Conservation (phyloP, 345 rosid genomes). For the Dovyalis caffra region DNA sequence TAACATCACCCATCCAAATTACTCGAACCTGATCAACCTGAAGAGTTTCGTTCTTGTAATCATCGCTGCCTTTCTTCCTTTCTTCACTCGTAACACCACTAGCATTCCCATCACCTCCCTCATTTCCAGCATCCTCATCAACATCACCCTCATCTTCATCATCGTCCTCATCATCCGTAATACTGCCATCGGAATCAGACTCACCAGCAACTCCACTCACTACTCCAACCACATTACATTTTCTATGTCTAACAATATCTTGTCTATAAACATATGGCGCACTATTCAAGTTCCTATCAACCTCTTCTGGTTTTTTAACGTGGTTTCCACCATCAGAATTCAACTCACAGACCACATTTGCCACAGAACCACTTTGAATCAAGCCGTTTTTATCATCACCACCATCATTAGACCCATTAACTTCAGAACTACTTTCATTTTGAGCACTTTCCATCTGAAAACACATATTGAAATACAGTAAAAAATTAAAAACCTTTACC, state of each 20-base stretch:
- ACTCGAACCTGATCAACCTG: constrained; percentile 82
- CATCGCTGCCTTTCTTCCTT: constrained; percentile 26
- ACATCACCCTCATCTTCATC: constrained; percentile 35
- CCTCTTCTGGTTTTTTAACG: constrained; percentile 30
- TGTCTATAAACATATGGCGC: constrained; percentile 62
- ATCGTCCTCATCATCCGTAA: constrained; percentile 59
- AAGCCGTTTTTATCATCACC: constrained; percentile 19
- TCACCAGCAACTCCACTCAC: constrained; percentile 92
- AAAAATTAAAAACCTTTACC: background rate
- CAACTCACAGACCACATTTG: constrained; percentile 28
- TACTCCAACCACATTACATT: constrained; percentile 59
- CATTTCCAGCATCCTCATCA: constrained; percentile 26
- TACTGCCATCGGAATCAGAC: constrained; percentile 78
- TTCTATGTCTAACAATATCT: constrained; percentile 72
- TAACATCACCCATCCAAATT: constrained; percentile 78
- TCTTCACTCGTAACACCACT: constrained; percentile 22
- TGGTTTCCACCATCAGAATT: constrained; percentile 24
- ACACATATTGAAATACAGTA: constrained; percentile 6
- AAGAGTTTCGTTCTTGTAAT: constrained; percentile 55
- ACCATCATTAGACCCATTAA: constrained; percentile 22
- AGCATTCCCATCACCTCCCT: constrained; percentile 34
- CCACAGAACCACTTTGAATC: constrained; percentile 23
- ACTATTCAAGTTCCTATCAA: constrained; percentile 30
- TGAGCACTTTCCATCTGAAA: constrained; percentile 61
- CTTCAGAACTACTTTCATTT: constrained; percentile 33